Evolutionary conservation across 805 yeast genomes (phyloP).

Genomic region (Priceomyces carsonii): DNA sequence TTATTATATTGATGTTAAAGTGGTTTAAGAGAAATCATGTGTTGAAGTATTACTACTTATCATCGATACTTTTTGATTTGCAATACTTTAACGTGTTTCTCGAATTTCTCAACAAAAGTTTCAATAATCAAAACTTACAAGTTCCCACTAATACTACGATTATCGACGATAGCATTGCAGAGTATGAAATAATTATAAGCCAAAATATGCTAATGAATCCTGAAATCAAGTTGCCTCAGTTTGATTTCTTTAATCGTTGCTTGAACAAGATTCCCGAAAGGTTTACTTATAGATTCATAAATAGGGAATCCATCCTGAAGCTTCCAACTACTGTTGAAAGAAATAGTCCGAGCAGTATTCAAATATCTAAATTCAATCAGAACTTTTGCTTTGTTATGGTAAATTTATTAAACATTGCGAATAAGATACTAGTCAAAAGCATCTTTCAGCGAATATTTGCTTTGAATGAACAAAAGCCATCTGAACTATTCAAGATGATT

Average conservation of each 20-base stretch:
- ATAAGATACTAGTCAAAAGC: conserved; percentile 62
- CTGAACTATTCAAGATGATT: conserved; percentile 58
- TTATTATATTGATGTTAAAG: conserved; percentile 52
- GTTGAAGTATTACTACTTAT: conserved; percentile 73
- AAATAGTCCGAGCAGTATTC: conserved; percentile 25
- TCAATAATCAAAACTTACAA: conserved; percentile 37
- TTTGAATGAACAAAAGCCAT: conserved; percentile 61
- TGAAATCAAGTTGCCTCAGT: conserved; percentile 27
- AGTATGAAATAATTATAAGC: conserved; percentile 34
- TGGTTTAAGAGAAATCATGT: conserved; percentile 85
- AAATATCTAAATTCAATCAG: conserved; percentile 30
- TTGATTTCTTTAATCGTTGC: conserved; percentile 41
- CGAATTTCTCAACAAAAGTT: conserved; percentile 34
- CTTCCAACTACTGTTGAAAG: conserved; percentile 27
- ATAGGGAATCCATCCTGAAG: conserved; percentile 26
- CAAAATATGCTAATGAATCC: conserved; percentile 45
- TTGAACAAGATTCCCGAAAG: conserved; percentile 16
- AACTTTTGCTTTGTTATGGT: conserved; percentile 50
- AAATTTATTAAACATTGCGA: conserved; percentile 55
- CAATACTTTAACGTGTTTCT: conserved; percentile 45
- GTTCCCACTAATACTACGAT: conserved; percentile 12
- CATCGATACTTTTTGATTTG: conserved; percentile 73
- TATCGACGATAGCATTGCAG: conserved; percentile 14
- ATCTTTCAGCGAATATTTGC: conserved; percentile 68
- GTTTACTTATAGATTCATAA: conserved; percentile 26